Evolutionary conservation across 768 basidiomycete genomes (phyloP).

Genomic region (Pilatotrama ljubarskyi): DNA sequence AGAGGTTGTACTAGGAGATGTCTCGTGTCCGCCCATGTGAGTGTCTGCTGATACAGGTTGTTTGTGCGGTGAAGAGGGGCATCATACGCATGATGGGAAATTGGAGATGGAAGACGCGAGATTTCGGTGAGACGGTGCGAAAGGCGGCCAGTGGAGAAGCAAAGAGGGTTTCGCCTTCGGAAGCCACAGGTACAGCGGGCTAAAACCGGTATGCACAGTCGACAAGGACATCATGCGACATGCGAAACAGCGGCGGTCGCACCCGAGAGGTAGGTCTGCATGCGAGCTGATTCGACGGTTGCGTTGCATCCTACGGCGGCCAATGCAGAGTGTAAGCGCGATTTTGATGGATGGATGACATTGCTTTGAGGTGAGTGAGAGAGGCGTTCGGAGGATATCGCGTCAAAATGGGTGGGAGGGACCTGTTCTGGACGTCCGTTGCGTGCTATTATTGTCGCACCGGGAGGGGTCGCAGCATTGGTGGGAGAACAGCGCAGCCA

Average conservation of each 20-base stretch:
- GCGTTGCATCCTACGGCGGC: not conserved
- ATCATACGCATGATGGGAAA: constrained; percentile 11
- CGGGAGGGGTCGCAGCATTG: constrained; percentile 11
- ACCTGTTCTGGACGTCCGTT: not conserved
- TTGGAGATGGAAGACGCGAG: constrained; percentile 12
- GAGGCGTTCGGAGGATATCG: constrained; percentile 14
- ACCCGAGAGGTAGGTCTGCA: constrained; percentile 2
- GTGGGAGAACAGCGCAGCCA: constrained; percentile 8
- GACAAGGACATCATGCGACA: constrained; percentile 8
- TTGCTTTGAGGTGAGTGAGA: not conserved
- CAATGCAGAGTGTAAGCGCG: too few relatives aligned
- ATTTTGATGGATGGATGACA: not conserved
- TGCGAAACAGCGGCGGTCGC: constrained; percentile 1
- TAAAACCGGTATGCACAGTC: constrained; percentile 11
- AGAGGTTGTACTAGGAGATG: not conserved
- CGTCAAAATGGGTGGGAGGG: constrained; percentile 12
- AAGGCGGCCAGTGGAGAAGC: constrained; percentile 7
- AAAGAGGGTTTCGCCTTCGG: constrained; percentile 7
- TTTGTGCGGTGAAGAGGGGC: not conserved
- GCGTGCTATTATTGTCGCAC: constrained; percentile 11
- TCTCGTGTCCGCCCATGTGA: constrained; percentile 17
- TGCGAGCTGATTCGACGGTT: not conserved
- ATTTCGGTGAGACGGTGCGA: not conserved
- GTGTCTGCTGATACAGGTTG: not conserved
- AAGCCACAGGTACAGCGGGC: constrained; percentile 14